Evolutionary conservation across 2,329 filamentous ascomycete genomes (phyloP), one percentile per base, ranked within the genome.

Genomic region (Eutypa lata): DNA sequence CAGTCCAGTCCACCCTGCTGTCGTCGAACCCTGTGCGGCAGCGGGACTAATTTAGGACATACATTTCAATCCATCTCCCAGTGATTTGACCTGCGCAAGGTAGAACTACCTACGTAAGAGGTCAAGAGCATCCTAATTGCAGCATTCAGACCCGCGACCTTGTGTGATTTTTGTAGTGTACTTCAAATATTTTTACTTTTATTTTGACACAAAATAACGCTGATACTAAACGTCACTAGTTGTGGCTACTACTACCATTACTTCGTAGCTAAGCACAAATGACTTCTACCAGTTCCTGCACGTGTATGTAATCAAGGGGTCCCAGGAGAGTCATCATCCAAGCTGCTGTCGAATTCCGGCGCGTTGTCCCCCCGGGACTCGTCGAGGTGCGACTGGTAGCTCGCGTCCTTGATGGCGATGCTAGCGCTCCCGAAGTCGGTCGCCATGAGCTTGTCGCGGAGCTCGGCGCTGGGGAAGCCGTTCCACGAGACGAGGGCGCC

Each of bases 1-100:
- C 82, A 67, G 80, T 82, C 81, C 78, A 73, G 77, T 85, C 82
- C 82, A 84, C 82, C 82, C 82, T 82, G 81, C 73, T 78, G 74
- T 72, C 76, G 80, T 78, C 73, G 76, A 79, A 55, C 53, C n/a
- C 49, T 71, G 75, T 83, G 78, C 79, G 79, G 71, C 72, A 76
- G 74, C 76, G 75, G 82, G 82, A 85, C 82, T 85, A 84, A 77
- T 77, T 77, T 76, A 10, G 79, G 81, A 80, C 80, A 79, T 65
- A 85, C 79, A 83, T 77, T 14, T 52, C 37, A 49, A 55, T 40
- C 47, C 35, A 37, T 43, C 42, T 22, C 14, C 16, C 38, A 37
- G n/a, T n/a, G n/a, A n/a, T n/a, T n/a, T n/a, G n/a, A n/a, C n/a
- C n/a, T n/a, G n/a, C n/a, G n/a, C n/a, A n/a, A n/a, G n/a, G n/a